phyloP scores from a whole-genome alignment of 306 rosid species.

The Ormosia emarginata region DNA sequence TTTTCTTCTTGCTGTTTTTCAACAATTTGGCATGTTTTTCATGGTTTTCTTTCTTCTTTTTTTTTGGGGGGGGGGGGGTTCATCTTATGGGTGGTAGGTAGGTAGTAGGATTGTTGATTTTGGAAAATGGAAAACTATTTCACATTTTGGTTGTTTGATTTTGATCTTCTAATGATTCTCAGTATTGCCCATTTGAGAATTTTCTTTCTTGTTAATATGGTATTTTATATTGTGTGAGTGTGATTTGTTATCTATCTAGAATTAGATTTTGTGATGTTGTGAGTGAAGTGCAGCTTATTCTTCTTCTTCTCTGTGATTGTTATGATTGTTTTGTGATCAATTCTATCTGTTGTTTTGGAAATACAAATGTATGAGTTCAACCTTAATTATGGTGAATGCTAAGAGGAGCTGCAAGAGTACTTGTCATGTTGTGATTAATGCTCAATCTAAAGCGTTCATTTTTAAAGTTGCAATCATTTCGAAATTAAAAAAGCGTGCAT shows the following conservation, averaged over 20 bases:
- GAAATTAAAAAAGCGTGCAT: not conserved
- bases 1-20: not conserved
- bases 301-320: not conserved
- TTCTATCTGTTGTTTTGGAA: not conserved
- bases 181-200: not conserved
- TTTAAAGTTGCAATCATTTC: not conserved
- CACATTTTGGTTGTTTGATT: not conserved
- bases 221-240: too few relatives aligned
- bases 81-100: too few relatives aligned
- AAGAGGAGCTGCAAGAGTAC: too few relatives aligned
- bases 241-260: not conserved
- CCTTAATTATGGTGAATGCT: too few relatives aligned
- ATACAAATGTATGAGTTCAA: not conserved
- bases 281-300: not conserved
- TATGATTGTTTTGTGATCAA: not conserved
- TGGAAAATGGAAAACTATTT: not conserved
- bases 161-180: conserved; percentile 7
- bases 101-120: not conserved
- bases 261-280: not conserved
- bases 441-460: not conserved
- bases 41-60: not conserved
- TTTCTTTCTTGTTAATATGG: not conserved
- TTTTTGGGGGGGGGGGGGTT: too few relatives aligned
- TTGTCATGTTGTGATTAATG: not conserved
- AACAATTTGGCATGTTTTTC: not conserved